Evolutionary conservation across 495 filamentous ascomycete species (phyloP).

Genomic region (Cudoniella acicularis): DNA sequence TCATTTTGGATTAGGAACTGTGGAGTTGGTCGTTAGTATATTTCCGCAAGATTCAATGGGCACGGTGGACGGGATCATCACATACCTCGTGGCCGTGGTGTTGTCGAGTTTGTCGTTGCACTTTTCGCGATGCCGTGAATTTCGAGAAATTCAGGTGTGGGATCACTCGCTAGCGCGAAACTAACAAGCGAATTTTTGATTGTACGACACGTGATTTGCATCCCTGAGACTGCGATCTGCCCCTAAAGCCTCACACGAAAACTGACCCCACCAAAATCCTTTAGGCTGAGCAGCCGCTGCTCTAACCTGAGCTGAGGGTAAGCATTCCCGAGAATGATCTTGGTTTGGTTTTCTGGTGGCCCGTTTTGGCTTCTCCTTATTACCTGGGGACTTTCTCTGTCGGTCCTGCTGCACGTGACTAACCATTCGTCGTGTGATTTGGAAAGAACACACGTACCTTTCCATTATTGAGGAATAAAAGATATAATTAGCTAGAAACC

Average conservation of each 20-base stretch:
- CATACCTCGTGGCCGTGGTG: constrained; percentile 10
- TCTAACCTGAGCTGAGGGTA: no score
- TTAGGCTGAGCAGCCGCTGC: no score
- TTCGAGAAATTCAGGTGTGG: constrained; percentile 7
- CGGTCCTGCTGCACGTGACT: no score
- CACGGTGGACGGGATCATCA: neutral
- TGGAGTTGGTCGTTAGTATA: constrained; percentile 12
- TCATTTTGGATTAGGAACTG: constrained; percentile 60
- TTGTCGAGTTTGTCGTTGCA: constrained; percentile 21
- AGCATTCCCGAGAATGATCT: no score
- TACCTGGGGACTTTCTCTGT: no score
- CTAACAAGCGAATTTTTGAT: neutral
- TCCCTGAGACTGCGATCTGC: neutral
- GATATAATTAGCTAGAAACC: no score
- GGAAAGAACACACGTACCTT: no score
- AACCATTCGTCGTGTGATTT: no score
- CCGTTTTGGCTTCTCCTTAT: no score
- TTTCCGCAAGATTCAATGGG: neutral
- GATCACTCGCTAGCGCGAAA: neutral
- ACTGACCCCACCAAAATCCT: neutral
- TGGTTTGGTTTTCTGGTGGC: no score
- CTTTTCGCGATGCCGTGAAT: neutral
- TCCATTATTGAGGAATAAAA: no score
- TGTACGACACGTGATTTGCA: neutral
- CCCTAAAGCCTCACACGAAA: neutral